These are phyloP conservation scores for Penicillium hordei DNA, from an alignment of 2,329 filamentous ascomycete genomes.

Conservation along the genomic window DNA sequence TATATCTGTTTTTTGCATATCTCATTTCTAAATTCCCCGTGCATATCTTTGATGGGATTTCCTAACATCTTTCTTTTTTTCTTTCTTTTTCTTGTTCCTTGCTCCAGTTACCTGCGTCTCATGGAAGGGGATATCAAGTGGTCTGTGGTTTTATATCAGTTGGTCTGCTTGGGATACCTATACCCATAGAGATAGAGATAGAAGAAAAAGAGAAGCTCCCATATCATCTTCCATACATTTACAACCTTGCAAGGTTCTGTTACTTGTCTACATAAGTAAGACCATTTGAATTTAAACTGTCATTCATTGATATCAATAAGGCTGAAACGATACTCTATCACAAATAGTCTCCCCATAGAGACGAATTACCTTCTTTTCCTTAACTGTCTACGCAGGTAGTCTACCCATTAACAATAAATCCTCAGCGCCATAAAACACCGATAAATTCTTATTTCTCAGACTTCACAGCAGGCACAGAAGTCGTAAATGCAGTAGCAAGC, in stretches of 20 bases:
- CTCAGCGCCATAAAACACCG: too few species aligned
- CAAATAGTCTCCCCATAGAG: not conserved
- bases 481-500: conserved; percentile 6
- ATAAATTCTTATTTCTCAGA: not conserved
- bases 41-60: conserved; percentile 19
- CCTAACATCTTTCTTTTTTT: conserved; percentile 5
- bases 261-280: not conserved
- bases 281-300: not conserved
- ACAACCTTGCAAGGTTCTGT: not conserved
- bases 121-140: not conserved
- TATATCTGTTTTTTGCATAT: conserved; percentile 8
- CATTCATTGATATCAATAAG: conserved; percentile 4
- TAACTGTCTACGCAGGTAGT: not conserved
- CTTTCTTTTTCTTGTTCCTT: conserved; percentile 4
- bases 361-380: not conserved
- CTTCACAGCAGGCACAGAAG: not conserved
- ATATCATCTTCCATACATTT: not conserved
- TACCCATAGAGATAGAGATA: conserved; percentile 25
- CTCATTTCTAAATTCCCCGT: conserved; percentile 15
- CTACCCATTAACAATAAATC: not conserved
- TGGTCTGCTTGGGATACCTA: not conserved
- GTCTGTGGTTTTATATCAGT: not conserved
- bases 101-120: not conserved
- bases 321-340: conserved; percentile 1
- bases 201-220: conserved; percentile 1